phyloP scores from a whole-genome alignment of 2,329 filamentous ascomycete genomes.

The Arthrobotrys sinensis region DNA sequence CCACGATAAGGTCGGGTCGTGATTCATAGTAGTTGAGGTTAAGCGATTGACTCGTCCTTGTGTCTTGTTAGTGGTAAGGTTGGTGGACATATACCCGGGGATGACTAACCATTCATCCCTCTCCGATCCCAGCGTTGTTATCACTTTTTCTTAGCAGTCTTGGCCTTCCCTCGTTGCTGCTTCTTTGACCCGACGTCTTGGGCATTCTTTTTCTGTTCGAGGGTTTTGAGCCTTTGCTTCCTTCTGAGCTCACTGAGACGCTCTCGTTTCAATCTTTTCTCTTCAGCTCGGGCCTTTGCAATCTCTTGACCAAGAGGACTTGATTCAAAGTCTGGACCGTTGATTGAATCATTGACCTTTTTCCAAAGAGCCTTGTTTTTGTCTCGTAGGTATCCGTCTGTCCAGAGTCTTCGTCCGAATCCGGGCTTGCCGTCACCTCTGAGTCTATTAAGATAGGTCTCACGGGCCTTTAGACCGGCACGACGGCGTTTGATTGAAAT shows the following conservation, averaged over 20 bases:
- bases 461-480: conserved; percentile 45
- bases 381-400: conserved; percentile 2
- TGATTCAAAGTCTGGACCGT: background rate
- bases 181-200: too few relatives aligned
- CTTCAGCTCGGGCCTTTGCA: background rate
- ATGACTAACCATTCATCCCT: too few relatives aligned
- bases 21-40: too few relatives aligned
- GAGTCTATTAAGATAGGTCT: conserved; percentile 27
- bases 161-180: too few relatives aligned
- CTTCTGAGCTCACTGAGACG: background rate
- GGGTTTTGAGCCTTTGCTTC: background rate
- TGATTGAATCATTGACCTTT: conserved; percentile 27
- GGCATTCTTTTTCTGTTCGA: too few relatives aligned
- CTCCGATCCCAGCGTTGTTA: too few relatives aligned
- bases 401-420: conserved; percentile 41
- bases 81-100: too few relatives aligned
- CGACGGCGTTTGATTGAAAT: conserved; percentile 36
- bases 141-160: too few relatives aligned
- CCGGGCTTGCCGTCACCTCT: conserved; percentile 5
- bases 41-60: too few relatives aligned
- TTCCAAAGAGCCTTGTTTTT: conserved; percentile 19
- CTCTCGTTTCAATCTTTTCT: background rate
- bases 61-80: too few relatives aligned
- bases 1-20: too few relatives aligned
- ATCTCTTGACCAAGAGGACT: background rate